Conservation (phyloP, 192 early-diverging fungal species). For the Phycomyces blakesleeanus region DNA sequence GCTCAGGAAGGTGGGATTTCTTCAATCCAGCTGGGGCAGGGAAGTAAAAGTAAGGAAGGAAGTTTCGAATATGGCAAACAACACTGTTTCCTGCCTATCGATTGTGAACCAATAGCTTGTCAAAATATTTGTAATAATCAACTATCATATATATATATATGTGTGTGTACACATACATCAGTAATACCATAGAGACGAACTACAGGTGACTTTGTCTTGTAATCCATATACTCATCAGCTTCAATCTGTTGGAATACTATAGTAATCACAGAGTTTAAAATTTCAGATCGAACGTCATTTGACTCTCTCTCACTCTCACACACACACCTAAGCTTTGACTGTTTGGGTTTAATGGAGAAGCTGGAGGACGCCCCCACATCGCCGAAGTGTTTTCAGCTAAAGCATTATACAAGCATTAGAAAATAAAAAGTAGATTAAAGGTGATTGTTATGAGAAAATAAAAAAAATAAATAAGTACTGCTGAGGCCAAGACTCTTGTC, state of each 20-base stretch:
- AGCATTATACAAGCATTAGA: neutral
- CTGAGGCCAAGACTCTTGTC: slow-evolving; percentile 11
- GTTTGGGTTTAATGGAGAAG: slow-evolving; percentile 26
- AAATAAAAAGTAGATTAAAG: neutral
- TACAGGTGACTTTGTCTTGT: slow-evolving; percentile 45
- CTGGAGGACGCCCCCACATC: slow-evolving; percentile 34
- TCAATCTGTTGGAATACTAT: slow-evolving; percentile 96
- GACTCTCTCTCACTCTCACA: neutral
- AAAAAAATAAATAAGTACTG: slow-evolving; percentile 29
- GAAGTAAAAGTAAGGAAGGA: slow-evolving; percentile 93
- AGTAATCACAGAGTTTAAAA: slow-evolving; percentile 1
- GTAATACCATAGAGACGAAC: slow-evolving; percentile 87
- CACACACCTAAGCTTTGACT: slow-evolving; percentile 37
- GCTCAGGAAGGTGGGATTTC: slow-evolving; percentile 50
- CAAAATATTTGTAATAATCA: neutral
- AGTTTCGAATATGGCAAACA: slow-evolving; percentile 84
- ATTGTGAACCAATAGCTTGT: neutral
- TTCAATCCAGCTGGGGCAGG: slow-evolving; percentile 80
- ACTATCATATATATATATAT: neutral
- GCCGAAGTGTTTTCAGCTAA: slow-evolving; percentile 35
- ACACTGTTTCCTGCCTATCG: slow-evolving; percentile 80
- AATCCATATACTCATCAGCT: slow-evolving; percentile 76
- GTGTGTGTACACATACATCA: slow-evolving; percentile 50
- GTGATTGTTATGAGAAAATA: neutral
- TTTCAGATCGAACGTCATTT: neutral